Evolutionary conservation across 176 grass and related monocot species (phyloP), one percentile per base, ranked within the genome.

Genomic region (Bothriochloa decipiens): DNA sequence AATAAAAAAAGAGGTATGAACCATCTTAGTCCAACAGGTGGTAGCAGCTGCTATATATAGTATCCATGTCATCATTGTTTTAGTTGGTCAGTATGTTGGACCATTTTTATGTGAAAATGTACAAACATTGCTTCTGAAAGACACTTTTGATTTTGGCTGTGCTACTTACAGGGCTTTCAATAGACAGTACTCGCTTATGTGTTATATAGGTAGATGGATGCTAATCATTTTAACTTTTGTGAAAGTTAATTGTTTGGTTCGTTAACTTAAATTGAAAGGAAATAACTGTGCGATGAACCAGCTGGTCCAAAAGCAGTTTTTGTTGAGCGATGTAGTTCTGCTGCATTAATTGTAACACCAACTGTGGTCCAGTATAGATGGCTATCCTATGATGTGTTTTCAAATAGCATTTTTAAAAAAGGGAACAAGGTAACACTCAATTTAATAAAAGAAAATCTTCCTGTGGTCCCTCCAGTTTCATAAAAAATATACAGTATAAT

Each of bases 171-270:
- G 17, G 23, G 2, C 14, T 16, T 70, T 49, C 26, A 10, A 43
- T n/a, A 36, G 39, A 63, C 7, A 42, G 20, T 45, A 23, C 39
- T 8, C 27, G 0, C 8, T 46, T 36, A 13, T 12, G 22, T 6
- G 5, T 6, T 42, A 42, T 45, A 1, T 20, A 32, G 29, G 46
- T 39, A 4, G 23, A 32, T 77, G 7, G 2, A 6, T 10, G 36
- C 6, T 57, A 20, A 84, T 39, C 1, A 68, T 68, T 68, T 53
- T 83, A 16, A 53, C 15, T 20, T 83, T 1, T 49, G 26, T 71
- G 18, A 53, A 75, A 84, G n/a, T 52, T 52, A 83, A 49, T 47
- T 84, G 60, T 18, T 77, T 37, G 58, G 42, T 11, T 35, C 2
- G 7, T 75, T 70, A 14, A 12, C 14, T 47, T 20, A 65, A 57